Conservation (phyloP, 1,139 yeast species). For the Nematodospora anomalae region DNA sequence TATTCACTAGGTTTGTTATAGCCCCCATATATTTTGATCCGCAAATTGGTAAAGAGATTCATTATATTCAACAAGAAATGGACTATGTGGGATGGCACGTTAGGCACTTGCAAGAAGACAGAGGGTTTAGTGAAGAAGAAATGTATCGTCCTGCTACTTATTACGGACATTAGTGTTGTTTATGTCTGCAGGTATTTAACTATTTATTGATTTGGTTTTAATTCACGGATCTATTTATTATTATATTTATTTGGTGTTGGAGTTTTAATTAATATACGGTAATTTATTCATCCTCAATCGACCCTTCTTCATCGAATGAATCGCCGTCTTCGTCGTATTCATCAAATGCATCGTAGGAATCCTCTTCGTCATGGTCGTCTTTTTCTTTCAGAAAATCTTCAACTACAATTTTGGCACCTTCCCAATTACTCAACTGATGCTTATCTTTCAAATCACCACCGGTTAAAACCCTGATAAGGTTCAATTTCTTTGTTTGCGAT, state of each 20-base stretch:
- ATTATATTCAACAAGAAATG: constrained; percentile 32
- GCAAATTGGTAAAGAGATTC: constrained; percentile 30
- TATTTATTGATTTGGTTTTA: neutral
- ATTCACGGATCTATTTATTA: neutral
- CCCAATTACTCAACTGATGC: constrained; percentile 41
- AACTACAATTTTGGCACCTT: constrained; percentile 26
- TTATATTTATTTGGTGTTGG: no score
- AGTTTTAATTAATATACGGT: no score
- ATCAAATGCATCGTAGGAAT: constrained; percentile 13
- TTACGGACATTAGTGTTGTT: constrained; percentile 12
- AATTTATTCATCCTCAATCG: constrained; percentile 7
- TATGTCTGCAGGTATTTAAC: neutral
- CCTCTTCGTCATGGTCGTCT: constrained; percentile 11
- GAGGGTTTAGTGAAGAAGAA: constrained; percentile 30
- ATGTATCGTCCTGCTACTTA: constrained; percentile 32
- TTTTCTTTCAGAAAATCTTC: constrained; percentile 17
- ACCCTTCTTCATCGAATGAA: constrained; percentile 15
- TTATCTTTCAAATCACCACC: constrained; percentile 47
- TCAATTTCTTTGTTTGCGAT: constrained; percentile 49
- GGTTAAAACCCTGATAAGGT: constrained; percentile 61
- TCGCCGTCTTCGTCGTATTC: constrained; percentile 19
- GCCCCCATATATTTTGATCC: constrained; percentile 26
- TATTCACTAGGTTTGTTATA: constrained; percentile 28
- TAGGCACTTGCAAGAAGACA: constrained; percentile 32
- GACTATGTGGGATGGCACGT: constrained; percentile 44